Evolutionary conservation across 1,284 basidiomycete genomes (phyloP).

Genomic region (Porogramme epimiltina): DNA sequence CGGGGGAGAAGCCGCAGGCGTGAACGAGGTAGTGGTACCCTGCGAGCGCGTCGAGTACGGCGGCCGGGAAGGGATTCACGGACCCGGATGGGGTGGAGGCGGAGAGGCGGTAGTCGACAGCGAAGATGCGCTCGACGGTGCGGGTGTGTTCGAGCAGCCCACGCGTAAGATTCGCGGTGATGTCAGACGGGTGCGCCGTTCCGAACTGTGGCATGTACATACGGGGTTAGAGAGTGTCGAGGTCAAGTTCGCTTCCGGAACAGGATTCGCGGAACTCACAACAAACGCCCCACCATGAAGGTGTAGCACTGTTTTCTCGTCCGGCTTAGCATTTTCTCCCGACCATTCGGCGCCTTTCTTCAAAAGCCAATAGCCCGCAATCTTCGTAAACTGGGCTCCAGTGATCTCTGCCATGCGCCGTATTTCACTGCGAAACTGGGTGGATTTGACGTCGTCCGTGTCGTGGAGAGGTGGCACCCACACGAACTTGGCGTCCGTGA

Average conservation of each 20-base stretch:
- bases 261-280: not conserved
- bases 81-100: constrained; percentile 16
- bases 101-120: constrained; percentile 35
- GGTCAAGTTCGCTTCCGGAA: not conserved
- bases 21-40: constrained; percentile 61
- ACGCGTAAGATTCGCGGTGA: constrained; percentile 20
- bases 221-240: not conserved
- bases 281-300: constrained; percentile 53
- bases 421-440: constrained; percentile 15
- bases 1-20: constrained; percentile 37
- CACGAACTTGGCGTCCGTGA: constrained; percentile 19
- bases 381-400: constrained; percentile 28
- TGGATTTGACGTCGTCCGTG: constrained; percentile 2
- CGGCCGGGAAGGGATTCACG: constrained; percentile 58
- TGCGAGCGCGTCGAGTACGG: constrained; percentile 62
- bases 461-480: constrained; percentile 15
- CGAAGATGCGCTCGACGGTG: constrained; percentile 21
- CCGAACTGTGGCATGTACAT: constrained; percentile 27
- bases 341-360: constrained; percentile 16
- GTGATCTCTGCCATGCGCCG: constrained; percentile 22
- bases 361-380: constrained; percentile 42
- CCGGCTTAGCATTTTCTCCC: constrained; percentile 26
- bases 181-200: constrained; percentile 29
- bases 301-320: constrained; percentile 48
- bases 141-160: constrained; percentile 11